Conservation (phyloP, 257 asterid genomes). For the Fraxinus cuspidata region DNA sequence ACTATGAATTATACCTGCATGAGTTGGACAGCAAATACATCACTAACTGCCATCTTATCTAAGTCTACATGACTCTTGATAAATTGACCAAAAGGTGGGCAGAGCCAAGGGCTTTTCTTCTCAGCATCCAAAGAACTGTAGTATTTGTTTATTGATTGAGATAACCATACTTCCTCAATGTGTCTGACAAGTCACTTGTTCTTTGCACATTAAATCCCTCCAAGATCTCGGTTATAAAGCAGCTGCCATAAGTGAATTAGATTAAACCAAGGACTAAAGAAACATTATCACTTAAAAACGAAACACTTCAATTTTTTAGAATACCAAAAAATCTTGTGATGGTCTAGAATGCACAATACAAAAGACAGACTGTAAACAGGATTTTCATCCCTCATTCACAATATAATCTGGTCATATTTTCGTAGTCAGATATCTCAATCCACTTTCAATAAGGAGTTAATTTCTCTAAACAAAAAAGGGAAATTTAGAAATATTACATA, state of each 20-base stretch:
- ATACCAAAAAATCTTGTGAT: neutral
- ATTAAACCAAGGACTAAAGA: slow-evolving; percentile 16
- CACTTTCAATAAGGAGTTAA: neutral
- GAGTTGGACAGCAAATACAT: slow-evolving; percentile 90
- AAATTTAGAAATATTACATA: slow-evolving; percentile 7
- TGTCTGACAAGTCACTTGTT: slow-evolving; percentile 80
- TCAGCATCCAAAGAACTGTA: slow-evolving; percentile 59
- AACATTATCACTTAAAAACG: slow-evolving; percentile 15
- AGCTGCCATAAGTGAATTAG: slow-evolving; percentile 52
- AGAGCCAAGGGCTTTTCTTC: slow-evolving; percentile 40
- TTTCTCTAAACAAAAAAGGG: slow-evolving; percentile 9
- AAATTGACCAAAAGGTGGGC: slow-evolving; percentile 64
- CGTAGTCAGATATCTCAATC: slow-evolving; percentile 9
- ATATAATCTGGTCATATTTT: slow-evolving; percentile 10
- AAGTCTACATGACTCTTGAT: slow-evolving; percentile 72
- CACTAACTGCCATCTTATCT: slow-evolving; percentile 78
- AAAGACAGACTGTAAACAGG: neutral
- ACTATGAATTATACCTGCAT: slow-evolving; percentile 71
- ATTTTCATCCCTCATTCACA: slow-evolving; percentile 8
- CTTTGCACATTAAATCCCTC: slow-evolving; percentile 98
- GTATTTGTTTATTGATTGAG: slow-evolving; percentile 75
- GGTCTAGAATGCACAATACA: neutral
- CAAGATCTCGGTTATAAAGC: slow-evolving; percentile 95
- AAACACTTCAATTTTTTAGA: slow-evolving; percentile 16
- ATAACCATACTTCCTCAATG: slow-evolving; percentile 75